Evolutionary conservation across 1,284 basidiomycete genomes (phyloP), one percentile per base, ranked within the genome.

Genomic region (Neotropicomus parvogracilis): DNA sequence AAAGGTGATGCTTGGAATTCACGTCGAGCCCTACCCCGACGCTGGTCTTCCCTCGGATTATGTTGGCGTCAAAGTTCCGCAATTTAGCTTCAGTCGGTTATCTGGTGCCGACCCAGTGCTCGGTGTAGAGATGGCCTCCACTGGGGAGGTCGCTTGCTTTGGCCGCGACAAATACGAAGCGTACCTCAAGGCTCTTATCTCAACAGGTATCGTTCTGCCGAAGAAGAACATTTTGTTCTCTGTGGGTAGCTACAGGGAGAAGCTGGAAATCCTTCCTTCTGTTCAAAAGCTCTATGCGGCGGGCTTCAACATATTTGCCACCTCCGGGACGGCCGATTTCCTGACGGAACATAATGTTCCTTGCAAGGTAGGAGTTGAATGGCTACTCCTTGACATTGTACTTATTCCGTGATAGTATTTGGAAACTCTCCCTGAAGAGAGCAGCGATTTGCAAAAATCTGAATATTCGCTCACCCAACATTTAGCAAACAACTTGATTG

Each of bases 71-170:
- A 99, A 99, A 76, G 95, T 97, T 14, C 95, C 97, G 21, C 95
- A 99, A 70, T 99, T 99, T 81, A 93, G 89, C 59, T 99, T 98
- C 76, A 91, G 88, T 64, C 85, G 95, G 52, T 74, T 99, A 29
- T 94, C 91, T 20, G 95, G 95, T 32, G 95, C 95, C 27, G 95
- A 99, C 69, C 95, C 95, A 14, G 88, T 99, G 17, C 80, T 99
- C n/a, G 97, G 97, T 64, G 95, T 99, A 43, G 95, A 99, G 75
- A 99, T 99, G 95, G 95, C 95, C 14, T 98, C 95, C n/a, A 99
- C 95, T 1, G 95, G 95, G 56, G 95, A 99, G 69, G 95, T 99
- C 26, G 97, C 97, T 32, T 98, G 95, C 71, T 99, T 99, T 70
- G 95, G 97, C 24, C 85, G 80, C 59, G 89, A 99, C 77, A 97